Percentiles rank a stretch among this genome's conserved stretches.
phyloP scores from a whole-genome alignment of 192 early-diverging fungal genomes.

The Backusella mclennaniae region DNA sequence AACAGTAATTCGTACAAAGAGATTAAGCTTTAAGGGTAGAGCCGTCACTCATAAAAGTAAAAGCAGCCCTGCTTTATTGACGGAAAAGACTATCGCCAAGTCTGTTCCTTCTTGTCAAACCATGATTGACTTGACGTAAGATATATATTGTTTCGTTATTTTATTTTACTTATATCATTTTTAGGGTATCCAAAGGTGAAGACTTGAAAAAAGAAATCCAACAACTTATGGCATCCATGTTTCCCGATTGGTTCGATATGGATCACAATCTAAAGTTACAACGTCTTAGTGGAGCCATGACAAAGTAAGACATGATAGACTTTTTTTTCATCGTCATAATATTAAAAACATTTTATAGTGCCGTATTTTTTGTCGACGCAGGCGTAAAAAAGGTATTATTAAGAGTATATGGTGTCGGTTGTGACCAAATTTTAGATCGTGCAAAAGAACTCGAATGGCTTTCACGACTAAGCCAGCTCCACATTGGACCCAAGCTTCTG shows the following conservation, averaged over 20 bases:
- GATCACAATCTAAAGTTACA: constrained; percentile 36
- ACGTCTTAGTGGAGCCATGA: constrained; percentile 68
- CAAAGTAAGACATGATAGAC: constrained; percentile 37
- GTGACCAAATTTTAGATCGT: constrained; percentile 72
- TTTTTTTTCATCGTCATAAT: background rate
- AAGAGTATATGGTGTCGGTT: constrained; percentile 80
- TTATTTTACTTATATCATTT: background rate
- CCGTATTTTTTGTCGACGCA: constrained; percentile 25
- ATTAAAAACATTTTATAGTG: constrained; percentile 1
- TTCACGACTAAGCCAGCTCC: constrained; percentile 59
- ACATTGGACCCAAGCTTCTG: constrained; percentile 71
- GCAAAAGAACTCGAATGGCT: constrained; percentile 81
- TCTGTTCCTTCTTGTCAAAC: constrained; percentile 9
- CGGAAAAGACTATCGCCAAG: background rate
- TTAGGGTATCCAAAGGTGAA: constrained; percentile 28
- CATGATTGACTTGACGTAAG: constrained; percentile 19
- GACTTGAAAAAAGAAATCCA: constrained; percentile 10
- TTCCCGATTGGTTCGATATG: constrained; percentile 29
- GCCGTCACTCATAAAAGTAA: background rate
- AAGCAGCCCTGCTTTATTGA: background rate
- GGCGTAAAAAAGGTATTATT: constrained; percentile 39
- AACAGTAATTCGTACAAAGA: background rate
- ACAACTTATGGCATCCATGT: constrained; percentile 2
- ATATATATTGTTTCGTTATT: background rate
- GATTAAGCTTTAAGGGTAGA: background rate